Evolutionary conservation across 1,284 basidiomycete genomes (phyloP).

Genomic region (Stereum hirsutum): DNA sequence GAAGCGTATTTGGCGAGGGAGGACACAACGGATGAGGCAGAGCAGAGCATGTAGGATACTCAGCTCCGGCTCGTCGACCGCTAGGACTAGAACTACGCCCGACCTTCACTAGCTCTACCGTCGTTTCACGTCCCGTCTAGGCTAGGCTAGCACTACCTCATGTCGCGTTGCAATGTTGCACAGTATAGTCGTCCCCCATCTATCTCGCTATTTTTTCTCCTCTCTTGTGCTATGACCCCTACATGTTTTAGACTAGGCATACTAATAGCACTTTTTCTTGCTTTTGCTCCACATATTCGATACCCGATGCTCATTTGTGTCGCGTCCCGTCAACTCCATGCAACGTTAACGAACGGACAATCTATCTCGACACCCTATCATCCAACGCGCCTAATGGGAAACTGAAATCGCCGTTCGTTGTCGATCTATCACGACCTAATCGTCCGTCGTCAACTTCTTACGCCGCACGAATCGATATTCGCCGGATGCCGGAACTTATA

Average conservation of each 20-base stretch:
- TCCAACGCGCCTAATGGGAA: no score
- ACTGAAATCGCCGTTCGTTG: no score
- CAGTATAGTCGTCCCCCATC: conserved; percentile 75
- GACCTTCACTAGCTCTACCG: conserved; percentile 51
- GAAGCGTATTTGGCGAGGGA: no score
- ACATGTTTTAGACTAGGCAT: conserved; percentile 67
- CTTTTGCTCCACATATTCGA: conserved; percentile 22
- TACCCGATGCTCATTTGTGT: conserved; percentile 8
- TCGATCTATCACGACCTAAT: no score
- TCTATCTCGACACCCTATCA: no score
- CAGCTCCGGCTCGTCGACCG: conserved; percentile 29
- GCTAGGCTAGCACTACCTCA: conserved; percentile 50
- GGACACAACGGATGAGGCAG: no score
- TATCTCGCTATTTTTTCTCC: conserved; percentile 38
- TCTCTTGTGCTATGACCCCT: conserved; percentile 43
- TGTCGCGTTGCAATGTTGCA: conserved; percentile 18
- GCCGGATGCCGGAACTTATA: no score
- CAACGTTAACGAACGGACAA: no score
- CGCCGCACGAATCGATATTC: no score
- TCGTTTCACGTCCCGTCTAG: conserved; percentile 68
- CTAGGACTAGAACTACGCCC: conserved; percentile 44
- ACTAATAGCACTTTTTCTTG: conserved; percentile 65
- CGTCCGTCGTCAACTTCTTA: no score
- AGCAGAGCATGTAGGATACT: no score
- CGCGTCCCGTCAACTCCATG: conserved; percentile 10